phyloP scores from a whole-genome alignment of 1,284 basidiomycete species.

The Rhizoctonia solani region DNA sequence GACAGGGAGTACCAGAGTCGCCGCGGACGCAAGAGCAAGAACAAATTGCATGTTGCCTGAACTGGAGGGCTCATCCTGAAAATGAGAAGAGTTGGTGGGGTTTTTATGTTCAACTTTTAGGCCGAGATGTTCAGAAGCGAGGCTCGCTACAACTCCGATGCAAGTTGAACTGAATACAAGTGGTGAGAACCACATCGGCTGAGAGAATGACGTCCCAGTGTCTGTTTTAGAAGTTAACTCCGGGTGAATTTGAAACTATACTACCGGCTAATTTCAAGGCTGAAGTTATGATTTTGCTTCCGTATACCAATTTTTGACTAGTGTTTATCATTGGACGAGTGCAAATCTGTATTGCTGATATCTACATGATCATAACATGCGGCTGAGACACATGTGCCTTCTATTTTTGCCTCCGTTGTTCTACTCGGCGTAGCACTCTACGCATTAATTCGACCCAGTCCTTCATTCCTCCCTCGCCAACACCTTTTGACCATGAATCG shows the following conservation, averaged over 20 bases:
- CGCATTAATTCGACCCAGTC: conserved; percentile 33
- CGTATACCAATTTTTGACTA: too few relatives aligned
- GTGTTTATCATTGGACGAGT: too few relatives aligned
- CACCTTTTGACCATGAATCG: conserved; percentile 29
- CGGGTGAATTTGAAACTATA: conserved; percentile 9
- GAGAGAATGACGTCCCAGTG: conserved; percentile 1
- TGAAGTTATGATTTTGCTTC: too few relatives aligned
- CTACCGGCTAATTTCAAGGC: neutral
- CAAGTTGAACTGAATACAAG: too few relatives aligned
- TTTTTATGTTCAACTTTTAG: neutral
- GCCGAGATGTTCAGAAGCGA: neutral
- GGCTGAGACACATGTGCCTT: too few relatives aligned
- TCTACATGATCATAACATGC: too few relatives aligned
- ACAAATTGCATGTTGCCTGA: conserved; percentile 13
- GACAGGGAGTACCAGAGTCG: neutral
- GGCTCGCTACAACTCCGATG: too few relatives aligned
- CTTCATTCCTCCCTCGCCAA: conserved; percentile 20
- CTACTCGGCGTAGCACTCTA: conserved; percentile 16
- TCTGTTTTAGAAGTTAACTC: conserved; percentile 16
- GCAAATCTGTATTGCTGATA: too few relatives aligned
- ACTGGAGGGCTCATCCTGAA: neutral
- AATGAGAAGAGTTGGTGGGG: neutral
- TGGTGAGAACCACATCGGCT: conserved; percentile 15
- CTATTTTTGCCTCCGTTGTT: neutral
- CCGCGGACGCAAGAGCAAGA: conserved; percentile 22